Conservation (phyloP, 805 yeast species). For the Cyberlindnera galapagoensis region DNA sequence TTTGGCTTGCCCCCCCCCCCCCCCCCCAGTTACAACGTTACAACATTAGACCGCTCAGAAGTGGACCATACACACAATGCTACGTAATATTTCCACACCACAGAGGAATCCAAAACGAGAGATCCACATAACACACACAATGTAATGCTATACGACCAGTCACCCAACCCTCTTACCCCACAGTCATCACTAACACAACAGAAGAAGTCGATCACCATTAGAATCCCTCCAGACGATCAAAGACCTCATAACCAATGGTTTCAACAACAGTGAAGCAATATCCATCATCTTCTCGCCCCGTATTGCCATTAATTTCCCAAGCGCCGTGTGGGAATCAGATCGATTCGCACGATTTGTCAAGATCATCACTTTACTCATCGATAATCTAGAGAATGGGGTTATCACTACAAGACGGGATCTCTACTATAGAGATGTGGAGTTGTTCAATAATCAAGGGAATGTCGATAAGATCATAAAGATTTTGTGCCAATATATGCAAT, state of each 20-base stretch:
- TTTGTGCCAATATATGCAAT: constrained; percentile 33
- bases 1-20: too few species aligned
- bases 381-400: constrained; percentile 10
- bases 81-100: too few species aligned
- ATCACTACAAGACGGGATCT: constrained; percentile 45
- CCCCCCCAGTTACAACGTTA: too few species aligned
- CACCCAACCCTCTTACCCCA: too few species aligned
- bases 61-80: too few species aligned
- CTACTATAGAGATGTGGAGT: constrained; percentile 53
- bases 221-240: constrained; percentile 2
- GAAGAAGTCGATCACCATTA: constrained; percentile 9
- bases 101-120: too few species aligned
- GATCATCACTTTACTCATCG: constrained; percentile 12
- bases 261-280: constrained; percentile 2
- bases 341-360: constrained; percentile 11
- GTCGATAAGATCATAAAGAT: constrained; percentile 36
- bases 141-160: too few species aligned
- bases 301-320: constrained; percentile 11
- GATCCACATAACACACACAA: too few species aligned
- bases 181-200: too few species aligned
- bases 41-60: too few species aligned
- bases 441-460: constrained; percentile 39
- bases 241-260: constrained; percentile 5
- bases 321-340: constrained; percentile 2
- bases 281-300: background rate